These are phyloP conservation scores for Thozetella sp. DNA, from an alignment of 495 filamentous ascomycete genomes.

Conservation along the genomic window DNA sequence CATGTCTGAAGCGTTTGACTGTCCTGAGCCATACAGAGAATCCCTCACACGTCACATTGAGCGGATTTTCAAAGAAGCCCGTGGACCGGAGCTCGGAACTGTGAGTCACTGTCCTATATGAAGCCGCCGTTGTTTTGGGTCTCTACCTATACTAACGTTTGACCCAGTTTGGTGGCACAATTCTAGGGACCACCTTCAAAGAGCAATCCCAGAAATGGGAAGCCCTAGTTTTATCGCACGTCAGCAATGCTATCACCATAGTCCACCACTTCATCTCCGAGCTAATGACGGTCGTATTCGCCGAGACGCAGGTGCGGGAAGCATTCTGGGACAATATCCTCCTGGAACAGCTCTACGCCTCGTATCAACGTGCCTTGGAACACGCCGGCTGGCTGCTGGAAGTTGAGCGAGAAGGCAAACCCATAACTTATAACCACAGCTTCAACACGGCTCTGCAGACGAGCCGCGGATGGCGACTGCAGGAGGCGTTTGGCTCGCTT, in stretches of 20 bases:
- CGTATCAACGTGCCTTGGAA: conserved; percentile 44
- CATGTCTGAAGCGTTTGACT: background rate
- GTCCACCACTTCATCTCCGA: conserved; percentile 50
- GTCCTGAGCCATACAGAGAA: background rate
- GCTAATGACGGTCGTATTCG: conserved; percentile 34
- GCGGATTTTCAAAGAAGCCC: conserved; percentile 18
- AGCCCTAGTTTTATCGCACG: conserved; percentile 39
- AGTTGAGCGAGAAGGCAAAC: conserved; percentile 46
- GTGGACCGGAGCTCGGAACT: conserved; percentile 24
- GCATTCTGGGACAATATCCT: conserved; percentile 38
- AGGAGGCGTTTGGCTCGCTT: conserved; percentile 9
- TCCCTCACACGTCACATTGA: conserved; percentile 25
- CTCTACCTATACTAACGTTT: conserved; percentile 2
- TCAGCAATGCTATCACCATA: conserved; percentile 41
- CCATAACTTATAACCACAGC: conserved; percentile 54
- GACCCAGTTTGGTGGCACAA: conserved; percentile 29
- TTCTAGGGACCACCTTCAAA: conserved; percentile 48
- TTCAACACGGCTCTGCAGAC: conserved; percentile 53
- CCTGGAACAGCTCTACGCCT: conserved; percentile 37
- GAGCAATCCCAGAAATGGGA: conserved; percentile 56
- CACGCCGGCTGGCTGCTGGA: conserved; percentile 47
- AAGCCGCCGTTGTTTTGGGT: too few relatives aligned
- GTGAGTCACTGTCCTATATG: conserved; percentile 12
- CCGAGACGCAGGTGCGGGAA: conserved; percentile 34
- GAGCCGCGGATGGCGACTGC: conserved; percentile 21